These are phyloP conservation scores for Naumovozyma dairenensis DNA, from an alignment of 805 yeast species.

Conservation along the genomic window DNA sequence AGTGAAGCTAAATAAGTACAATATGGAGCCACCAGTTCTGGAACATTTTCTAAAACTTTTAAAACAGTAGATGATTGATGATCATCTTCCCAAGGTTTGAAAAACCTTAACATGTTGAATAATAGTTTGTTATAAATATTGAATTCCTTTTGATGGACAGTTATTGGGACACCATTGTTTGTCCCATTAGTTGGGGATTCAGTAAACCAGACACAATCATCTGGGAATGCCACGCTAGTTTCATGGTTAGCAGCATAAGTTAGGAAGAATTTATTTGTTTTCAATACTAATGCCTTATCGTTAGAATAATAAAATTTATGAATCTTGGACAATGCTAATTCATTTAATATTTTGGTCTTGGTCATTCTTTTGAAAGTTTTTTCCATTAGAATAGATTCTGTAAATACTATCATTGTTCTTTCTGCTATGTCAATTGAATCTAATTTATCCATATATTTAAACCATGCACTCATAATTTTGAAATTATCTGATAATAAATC, in stretches of 20 bases:
- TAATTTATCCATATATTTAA: slow-evolving; percentile 47
- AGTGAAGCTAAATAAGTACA: slow-evolving; percentile 47
- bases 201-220: slow-evolving; percentile 44
- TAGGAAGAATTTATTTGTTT: slow-evolving; percentile 39
- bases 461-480: slow-evolving; percentile 54
- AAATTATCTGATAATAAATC: slow-evolving; percentile 49
- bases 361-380: slow-evolving; percentile 51
- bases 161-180: slow-evolving; percentile 35
- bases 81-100: slow-evolving; percentile 77
- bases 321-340: slow-evolving; percentile 54
- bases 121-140: slow-evolving; percentile 59
- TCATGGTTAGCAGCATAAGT: slow-evolving; percentile 41
- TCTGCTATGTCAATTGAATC: slow-evolving; percentile 41
- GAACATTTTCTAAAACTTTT: slow-evolving; percentile 40
- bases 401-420: slow-evolving; percentile 39
- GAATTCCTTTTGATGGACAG: slow-evolving; percentile 43
- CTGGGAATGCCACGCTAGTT: slow-evolving; percentile 36
- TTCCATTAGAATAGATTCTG: slow-evolving; percentile 47
- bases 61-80: slow-evolving; percentile 48
- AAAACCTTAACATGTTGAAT: slow-evolving; percentile 47
- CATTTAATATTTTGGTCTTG: slow-evolving; percentile 70
- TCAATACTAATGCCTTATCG: slow-evolving; percentile 29
- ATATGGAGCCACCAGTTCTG: slow-evolving; percentile 70
- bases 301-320: slow-evolving; percentile 40
- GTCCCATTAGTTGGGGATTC: slow-evolving; percentile 19